Evolutionary conservation across 1,284 basidiomycete species (phyloP).

Genomic region (Dichomitus squalens): DNA sequence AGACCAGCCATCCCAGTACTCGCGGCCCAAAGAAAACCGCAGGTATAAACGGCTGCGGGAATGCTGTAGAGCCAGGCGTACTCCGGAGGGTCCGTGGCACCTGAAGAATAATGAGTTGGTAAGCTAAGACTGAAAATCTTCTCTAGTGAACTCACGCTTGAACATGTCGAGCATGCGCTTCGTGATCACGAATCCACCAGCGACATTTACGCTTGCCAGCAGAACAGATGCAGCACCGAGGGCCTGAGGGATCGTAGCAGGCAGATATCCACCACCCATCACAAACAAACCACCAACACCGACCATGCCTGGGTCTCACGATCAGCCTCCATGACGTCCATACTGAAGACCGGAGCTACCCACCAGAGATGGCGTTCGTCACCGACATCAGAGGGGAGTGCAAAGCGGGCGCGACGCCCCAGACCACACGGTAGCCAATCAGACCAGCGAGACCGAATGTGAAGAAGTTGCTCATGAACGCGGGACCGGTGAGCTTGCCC

Average conservation of each 20-base stretch:
- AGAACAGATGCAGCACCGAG: slow-evolving; percentile 81
- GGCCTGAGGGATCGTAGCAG: slow-evolving; percentile 75
- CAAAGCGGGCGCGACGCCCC: slow-evolving; percentile 84
- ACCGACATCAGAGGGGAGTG: slow-evolving; percentile 88
- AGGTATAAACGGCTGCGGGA: slow-evolving; percentile 78
- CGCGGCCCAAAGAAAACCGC: slow-evolving; percentile 78
- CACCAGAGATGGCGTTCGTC: slow-evolving; percentile 78
- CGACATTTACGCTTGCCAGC: slow-evolving; percentile 82
- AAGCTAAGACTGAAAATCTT: not conserved
- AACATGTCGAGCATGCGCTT: slow-evolving; percentile 92
- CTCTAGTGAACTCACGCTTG: slow-evolving; percentile 56
- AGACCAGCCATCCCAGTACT: slow-evolving; percentile 84
- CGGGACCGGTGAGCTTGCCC: slow-evolving; percentile 75
- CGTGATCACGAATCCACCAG: slow-evolving; percentile 82
- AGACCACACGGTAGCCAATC: slow-evolving; percentile 85
- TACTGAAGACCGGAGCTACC: not conserved
- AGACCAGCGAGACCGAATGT: slow-evolving; percentile 82
- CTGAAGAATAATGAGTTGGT: slow-evolving; percentile 35
- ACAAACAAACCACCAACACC: slow-evolving; percentile 85
- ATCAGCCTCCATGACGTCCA: not conserved
- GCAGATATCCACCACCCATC: slow-evolving; percentile 86
- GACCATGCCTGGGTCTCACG: slow-evolving; percentile 55
- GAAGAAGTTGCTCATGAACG: slow-evolving; percentile 86
- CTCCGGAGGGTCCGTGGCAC: slow-evolving; percentile 82
- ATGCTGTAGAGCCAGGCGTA: slow-evolving; percentile 81